Conservation (phyloP, 148 eudicot genomes). For the Nyssa sinensis region DNA sequence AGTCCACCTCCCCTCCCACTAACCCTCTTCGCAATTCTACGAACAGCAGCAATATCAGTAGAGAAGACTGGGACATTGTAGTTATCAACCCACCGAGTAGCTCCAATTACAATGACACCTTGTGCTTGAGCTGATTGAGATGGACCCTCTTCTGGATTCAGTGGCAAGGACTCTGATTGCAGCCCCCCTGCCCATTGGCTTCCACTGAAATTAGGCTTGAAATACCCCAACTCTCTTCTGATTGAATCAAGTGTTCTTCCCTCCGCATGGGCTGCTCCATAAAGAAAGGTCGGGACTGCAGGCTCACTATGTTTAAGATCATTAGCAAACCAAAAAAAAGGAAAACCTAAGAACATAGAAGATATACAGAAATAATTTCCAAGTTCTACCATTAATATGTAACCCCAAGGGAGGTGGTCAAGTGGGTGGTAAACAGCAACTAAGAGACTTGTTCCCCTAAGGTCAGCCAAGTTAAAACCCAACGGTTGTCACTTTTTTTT, state of each 20-base stretch:
- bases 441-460: too few relatives aligned
- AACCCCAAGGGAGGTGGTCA: too few relatives aligned
- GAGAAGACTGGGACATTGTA: slow-evolving; percentile 74
- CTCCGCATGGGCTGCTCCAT: slow-evolving; percentile 72
- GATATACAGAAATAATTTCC: neutral
- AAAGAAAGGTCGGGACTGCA: slow-evolving; percentile 80
- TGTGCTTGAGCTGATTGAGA: slow-evolving; percentile 37
- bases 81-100: slow-evolving; percentile 87
- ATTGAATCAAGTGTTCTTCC: slow-evolving; percentile 65
- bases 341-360: neutral
- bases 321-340: slow-evolving; percentile 7
- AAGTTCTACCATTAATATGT: neutral
- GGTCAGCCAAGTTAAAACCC: too few relatives aligned
- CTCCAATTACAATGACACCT: slow-evolving; percentile 68
- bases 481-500: too few relatives aligned
- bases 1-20: slow-evolving; percentile 83
- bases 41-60: slow-evolving; percentile 51
- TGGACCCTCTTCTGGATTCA: slow-evolving; percentile 74
- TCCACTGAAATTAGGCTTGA: slow-evolving; percentile 59
- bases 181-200: slow-evolving; percentile 75
- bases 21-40: slow-evolving; percentile 60
- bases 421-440: too few relatives aligned
- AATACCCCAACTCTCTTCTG: slow-evolving; percentile 84
- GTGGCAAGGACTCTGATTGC: slow-evolving; percentile 36
- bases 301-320: slow-evolving; percentile 16